phyloP scores from a whole-genome alignment of 2,329 filamentous ascomycete species.

The Endothia cerciana region DNA sequence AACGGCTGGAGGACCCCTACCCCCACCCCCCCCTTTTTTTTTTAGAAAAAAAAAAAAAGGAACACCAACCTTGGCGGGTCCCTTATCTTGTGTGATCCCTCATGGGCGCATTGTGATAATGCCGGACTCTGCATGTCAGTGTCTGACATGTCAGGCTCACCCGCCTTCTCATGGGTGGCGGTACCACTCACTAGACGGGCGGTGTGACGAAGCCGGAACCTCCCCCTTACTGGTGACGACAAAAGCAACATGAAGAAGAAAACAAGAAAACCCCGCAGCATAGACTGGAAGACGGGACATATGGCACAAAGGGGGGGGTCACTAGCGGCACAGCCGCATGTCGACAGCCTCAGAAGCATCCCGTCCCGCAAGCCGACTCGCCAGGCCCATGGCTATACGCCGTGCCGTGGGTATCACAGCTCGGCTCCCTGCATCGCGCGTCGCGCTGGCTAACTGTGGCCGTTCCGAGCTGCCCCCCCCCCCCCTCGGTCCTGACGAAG shows the following conservation, averaged over 20 bases:
- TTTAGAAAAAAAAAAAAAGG: no score
- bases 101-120: background rate
- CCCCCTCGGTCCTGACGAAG: no score
- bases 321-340: background rate
- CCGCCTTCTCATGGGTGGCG: background rate
- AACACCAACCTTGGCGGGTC: background rate
- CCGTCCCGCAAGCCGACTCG: background rate
- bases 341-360: background rate
- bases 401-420: background rate
- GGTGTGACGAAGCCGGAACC: background rate
- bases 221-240: background rate
- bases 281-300: background rate
- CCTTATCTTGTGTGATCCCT: background rate
- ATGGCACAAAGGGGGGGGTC: background rate
- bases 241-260: background rate
- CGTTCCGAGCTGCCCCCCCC: background rate
- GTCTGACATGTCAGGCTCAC: background rate
- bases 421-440: background rate
- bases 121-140: background rate
- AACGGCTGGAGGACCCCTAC: background rate
- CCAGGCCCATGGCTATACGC: no score
- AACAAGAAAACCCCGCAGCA: background rate
- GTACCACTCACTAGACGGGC: background rate
- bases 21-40: no score
- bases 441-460: background rate